These are phyloP conservation scores for Aspergillus wentii DNA, from an alignment of 495 filamentous ascomycete genomes.

Conservation along the genomic window DNA sequence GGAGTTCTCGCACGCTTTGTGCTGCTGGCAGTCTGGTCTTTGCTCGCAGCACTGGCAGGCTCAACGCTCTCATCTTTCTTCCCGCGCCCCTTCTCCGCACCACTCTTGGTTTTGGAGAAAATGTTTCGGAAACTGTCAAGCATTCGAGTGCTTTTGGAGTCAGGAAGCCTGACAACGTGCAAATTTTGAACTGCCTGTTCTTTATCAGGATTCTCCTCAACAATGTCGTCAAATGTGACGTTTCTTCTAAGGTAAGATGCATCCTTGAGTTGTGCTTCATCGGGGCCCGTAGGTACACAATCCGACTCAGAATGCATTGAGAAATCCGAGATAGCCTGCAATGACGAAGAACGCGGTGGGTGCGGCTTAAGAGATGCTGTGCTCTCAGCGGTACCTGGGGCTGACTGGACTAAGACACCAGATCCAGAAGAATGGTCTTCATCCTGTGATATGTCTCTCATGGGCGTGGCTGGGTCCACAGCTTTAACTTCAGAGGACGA, in stretches of 20 bases:
- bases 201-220: background rate
- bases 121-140: constrained; percentile 17
- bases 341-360: constrained; percentile 7
- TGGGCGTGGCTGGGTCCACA: too few relatives aligned
- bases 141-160: constrained; percentile 8
- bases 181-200: background rate
- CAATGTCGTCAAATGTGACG: constrained; percentile 7
- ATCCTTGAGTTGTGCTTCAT: background rate
- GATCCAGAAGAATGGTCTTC: too few relatives aligned
- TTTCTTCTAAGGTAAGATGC: background rate
- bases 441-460: too few relatives aligned
- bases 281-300: background rate
- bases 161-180: constrained; percentile 1
- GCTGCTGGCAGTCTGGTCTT: constrained; percentile 1
- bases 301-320: background rate
- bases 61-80: constrained; percentile 3
- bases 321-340: constrained; percentile 6
- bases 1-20: background rate
- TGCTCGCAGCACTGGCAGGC: background rate
- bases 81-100: constrained; percentile 6
- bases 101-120: constrained; percentile 11
- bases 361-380: constrained; percentile 3
- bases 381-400: constrained; percentile 4
- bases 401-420: too few relatives aligned
- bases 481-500: background rate